Conservation (phyloP, 345 rosid species). For the Populus pruinosa region DNA sequence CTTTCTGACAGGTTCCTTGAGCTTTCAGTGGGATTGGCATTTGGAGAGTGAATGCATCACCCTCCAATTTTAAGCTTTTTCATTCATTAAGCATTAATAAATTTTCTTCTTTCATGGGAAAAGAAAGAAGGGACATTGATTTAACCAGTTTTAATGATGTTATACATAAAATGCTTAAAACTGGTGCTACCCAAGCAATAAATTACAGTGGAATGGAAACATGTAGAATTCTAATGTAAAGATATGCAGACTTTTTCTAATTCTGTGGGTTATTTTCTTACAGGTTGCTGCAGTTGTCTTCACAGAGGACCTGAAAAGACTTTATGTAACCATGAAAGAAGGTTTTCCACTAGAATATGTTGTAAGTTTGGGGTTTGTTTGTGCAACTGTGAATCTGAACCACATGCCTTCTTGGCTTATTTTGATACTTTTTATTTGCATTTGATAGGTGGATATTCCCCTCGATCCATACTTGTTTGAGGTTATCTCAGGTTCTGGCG, state of each 20-base stretch:
- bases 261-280: conserved; percentile 26
- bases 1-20: no score
- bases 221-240: not conserved
- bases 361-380: conserved; percentile 47
- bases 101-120: not conserved
- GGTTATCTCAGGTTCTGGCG: conserved; percentile 75
- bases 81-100: not conserved
- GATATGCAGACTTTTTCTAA: conserved; percentile 3
- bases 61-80: not conserved
- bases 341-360: conserved; percentile 90
- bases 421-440: conserved; percentile 14
- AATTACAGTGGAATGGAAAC: not conserved
- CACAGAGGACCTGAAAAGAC: conserved; percentile 85
- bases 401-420: conserved; percentile 11
- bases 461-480: conserved; percentile 91
- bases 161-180: not conserved
- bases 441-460: conserved; percentile 81
- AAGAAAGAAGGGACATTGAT: not conserved
- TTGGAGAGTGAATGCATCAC: not conserved
- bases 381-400: conserved; percentile 12
- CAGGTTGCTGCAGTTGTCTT: conserved; percentile 95
- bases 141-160: not conserved
- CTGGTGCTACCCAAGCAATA: not conserved
- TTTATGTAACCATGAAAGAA: conserved; percentile 91
- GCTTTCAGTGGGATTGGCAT: no score